These are phyloP conservation scores for Malus orientalis DNA, from an alignment of 306 rosid species.

Conservation along the genomic window DNA sequence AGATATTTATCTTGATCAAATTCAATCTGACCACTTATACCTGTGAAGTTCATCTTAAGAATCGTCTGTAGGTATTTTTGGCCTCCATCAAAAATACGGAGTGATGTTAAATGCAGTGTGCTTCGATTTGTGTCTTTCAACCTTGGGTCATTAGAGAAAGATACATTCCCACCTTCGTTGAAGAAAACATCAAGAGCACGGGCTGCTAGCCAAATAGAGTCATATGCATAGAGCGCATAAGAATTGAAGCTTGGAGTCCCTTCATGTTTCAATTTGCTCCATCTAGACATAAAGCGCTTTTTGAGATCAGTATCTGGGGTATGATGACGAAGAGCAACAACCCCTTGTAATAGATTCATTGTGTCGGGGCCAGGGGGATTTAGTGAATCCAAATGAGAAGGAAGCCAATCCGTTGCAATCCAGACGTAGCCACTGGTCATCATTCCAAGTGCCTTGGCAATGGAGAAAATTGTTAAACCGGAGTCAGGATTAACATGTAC, in stretches of 20 bases:
- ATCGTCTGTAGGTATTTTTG: constrained; percentile 46
- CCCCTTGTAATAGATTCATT: constrained; percentile 63
- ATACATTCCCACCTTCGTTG: constrained; percentile 54
- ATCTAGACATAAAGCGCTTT: constrained; percentile 34
- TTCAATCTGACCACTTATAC: constrained; percentile 60
- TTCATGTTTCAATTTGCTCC: constrained; percentile 32
- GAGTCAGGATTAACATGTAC: constrained; percentile 88
- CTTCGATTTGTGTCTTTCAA: constrained; percentile 48
- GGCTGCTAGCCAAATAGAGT: constrained; percentile 80
- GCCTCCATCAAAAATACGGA: constrained; percentile 60
- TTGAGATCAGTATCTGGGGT: constrained; percentile 50
- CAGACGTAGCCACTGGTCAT: constrained; percentile 59
- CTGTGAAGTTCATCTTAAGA: constrained; percentile 50
- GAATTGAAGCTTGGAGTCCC: constrained; percentile 51
- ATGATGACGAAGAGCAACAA: constrained; percentile 75
- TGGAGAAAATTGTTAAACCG: constrained; percentile 51
- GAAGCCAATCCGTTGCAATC: constrained; percentile 95
- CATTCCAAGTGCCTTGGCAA: constrained; percentile 60
- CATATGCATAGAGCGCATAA: constrained; percentile 83
- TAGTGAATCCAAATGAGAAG: constrained; percentile 56
- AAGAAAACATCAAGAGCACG: constrained; percentile 58
- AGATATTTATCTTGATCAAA: constrained; percentile 54
- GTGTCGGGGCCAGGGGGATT: constrained; percentile 28
- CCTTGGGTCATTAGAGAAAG: constrained; percentile 66
- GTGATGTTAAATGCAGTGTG: constrained; percentile 47